Evolutionary conservation across 2,329 filamentous ascomycete species (phyloP).

Genomic region (Colletotrichum musicola): DNA sequence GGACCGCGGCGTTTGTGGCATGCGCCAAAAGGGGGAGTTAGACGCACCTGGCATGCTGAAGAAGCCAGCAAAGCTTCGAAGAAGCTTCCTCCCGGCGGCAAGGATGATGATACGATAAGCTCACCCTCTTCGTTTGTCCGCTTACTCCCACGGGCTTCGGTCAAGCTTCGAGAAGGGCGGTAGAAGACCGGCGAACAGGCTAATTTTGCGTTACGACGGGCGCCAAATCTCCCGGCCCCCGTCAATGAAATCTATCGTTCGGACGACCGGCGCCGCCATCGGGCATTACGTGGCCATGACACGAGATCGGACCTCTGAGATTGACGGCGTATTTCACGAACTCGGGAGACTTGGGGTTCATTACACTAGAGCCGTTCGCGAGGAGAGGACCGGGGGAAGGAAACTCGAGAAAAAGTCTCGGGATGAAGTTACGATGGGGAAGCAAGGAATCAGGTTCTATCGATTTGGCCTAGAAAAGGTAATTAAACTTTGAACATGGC

Average conservation of each 20-base stretch:
- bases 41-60: not conserved
- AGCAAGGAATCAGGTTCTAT: not conserved
- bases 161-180: conserved; percentile 30
- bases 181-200: conserved; percentile 12
- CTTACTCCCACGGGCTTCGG: conserved; percentile 28
- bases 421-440: conserved; percentile 22
- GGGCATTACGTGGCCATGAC: not conserved
- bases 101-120: conserved; percentile 17
- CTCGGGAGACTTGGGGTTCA: conserved; percentile 12
- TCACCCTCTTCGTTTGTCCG: conserved; percentile 25
- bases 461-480: conserved; percentile 8
- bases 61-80: conserved; percentile 13
- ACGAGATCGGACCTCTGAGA: not conserved
- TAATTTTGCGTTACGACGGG: not conserved
- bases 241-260: conserved; percentile 5
- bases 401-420: not conserved
- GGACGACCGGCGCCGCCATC: not conserved
- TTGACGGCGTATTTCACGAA: not conserved
- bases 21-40: not conserved
- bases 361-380: conserved; percentile 17
- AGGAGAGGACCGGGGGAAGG: not conserved
- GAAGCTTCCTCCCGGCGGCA: conserved; percentile 20
- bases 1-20: not conserved
- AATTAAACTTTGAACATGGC: conserved; percentile 20
- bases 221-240: not conserved